Base-by-base conservation (phyloP, 2,329 filamentous ascomycete genomes). In the Trichoderma sp. region DNA sequence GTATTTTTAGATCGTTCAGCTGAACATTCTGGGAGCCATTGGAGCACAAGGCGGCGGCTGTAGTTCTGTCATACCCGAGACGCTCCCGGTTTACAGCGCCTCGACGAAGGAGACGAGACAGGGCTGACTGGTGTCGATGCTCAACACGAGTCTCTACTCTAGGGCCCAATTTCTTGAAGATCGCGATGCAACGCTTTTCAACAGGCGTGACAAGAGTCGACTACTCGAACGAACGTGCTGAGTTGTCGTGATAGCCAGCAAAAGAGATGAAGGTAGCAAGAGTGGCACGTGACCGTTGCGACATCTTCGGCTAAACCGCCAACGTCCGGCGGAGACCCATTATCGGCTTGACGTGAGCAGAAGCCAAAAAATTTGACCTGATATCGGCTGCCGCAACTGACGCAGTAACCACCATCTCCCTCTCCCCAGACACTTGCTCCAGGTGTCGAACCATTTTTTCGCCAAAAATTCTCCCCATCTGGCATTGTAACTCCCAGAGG, bases 321-420 rank as follows among this genome's bases (percentile, higher is more conserved):
- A 51, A 48, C 50, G 21, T 34, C 55, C 26, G 30, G 30, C 58
- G 28, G 51, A 54, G 50, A 55, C 50, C 59, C 34, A 50, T 60
- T 48, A 64, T 59, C 52, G 59, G 44, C 34, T 45, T 51, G 41
- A 39, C 34, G 34, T 34, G 19, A 61, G 66, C 21, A 60, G 26
- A 50, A 44, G 43, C 52, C 62, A 66, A 66, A 68, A 69, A 68
- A 65, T 69, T 68, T 67, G 55, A 61, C 57, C 21, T 21, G 28
- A 58, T 30, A 39, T 64, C n/a, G 45, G 55, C 41, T 59, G 48
- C 60, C 48, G 61, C 55, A 58, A 65, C 51, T 61, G 63, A 66
- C 45, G 50, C 30, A 62, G 50, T 52, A 63, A 55, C 43, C 43
- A 48, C 51, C 44, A 30, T 48, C 64, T 34, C 28, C 9, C n/a